phyloP scores from a whole-genome alignment of 768 basidiomycete genomes.

The Nidularia sp. region DNA sequence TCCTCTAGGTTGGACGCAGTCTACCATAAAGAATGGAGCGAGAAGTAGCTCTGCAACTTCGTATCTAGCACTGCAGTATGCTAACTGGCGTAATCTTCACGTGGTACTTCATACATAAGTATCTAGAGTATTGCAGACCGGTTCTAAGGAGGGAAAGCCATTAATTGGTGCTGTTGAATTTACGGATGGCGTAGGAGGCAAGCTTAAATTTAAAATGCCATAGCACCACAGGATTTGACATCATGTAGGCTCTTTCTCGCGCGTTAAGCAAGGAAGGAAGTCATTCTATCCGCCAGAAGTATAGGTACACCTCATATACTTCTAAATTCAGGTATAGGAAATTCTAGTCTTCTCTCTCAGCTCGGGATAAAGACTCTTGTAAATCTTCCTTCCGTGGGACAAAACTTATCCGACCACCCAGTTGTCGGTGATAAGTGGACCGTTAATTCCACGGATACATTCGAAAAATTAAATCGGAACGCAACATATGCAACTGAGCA shows the following conservation, averaged over 20 bases:
- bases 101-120: conserved; percentile 23
- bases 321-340: conserved; percentile 22
- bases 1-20: conserved; percentile 20
- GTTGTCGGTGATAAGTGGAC: conserved; percentile 8
- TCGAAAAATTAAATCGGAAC: conserved; percentile 5
- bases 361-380: conserved; percentile 12
- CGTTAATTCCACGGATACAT: conserved; percentile 11
- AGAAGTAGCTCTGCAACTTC: conserved; percentile 24
- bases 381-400: conserved; percentile 21
- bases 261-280: conserved; percentile 19
- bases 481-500: not conserved
- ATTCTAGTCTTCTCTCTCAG: conserved; percentile 6
- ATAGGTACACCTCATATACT: conserved; percentile 22
- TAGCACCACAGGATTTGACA: not conserved
- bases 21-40: conserved; percentile 19
- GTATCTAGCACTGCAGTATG: conserved; percentile 20
- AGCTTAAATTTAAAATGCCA: not conserved
- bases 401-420: conserved; percentile 23
- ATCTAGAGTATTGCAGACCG: conserved; percentile 16
- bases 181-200: conserved; percentile 4
- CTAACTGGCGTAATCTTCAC: conserved; percentile 22
- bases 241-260: not conserved
- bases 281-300: conserved; percentile 25
- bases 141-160: conserved; percentile 7
- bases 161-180: conserved; percentile 17